A percentile compares a stretch with the other conserved stretches of the same genome.
Evolutionary conservation across 2,329 filamentous ascomycete species (phyloP).

Genomic region (Dichotomopilus funicola): DNA sequence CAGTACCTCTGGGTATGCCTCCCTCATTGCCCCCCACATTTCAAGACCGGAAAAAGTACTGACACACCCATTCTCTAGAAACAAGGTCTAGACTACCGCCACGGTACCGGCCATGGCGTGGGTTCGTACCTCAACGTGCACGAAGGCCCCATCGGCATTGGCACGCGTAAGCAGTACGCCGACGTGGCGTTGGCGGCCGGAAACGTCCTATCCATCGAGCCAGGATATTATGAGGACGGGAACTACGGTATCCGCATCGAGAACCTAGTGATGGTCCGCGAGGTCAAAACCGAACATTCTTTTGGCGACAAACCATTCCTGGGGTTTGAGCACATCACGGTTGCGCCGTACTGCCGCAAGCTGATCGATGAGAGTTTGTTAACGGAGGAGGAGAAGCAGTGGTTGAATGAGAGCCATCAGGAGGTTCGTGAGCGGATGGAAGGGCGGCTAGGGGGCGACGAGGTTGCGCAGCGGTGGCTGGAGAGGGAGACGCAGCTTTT

Average conservation of each 20-base stretch:
- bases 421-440: slow-evolving; percentile 79
- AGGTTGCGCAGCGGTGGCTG: slow-evolving; percentile 71
- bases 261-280: slow-evolving; percentile 86
- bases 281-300: slow-evolving; percentile 76
- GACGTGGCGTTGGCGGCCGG: slow-evolving; percentile 86
- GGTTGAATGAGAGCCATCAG: slow-evolving; percentile 80
- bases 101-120: slow-evolving; percentile 93
- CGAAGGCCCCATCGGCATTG: slow-evolving; percentile 93
- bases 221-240: slow-evolving; percentile 95
- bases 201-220: slow-evolving; percentile 93
- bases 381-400: slow-evolving; percentile 67
- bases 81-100: slow-evolving; percentile 86
- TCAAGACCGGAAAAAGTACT: slow-evolving; percentile 1
- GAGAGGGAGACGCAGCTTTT: slow-evolving; percentile 74
- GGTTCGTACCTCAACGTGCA: slow-evolving; percentile 96
- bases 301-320: slow-evolving; percentile 94
- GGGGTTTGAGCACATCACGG: slow-evolving; percentile 93
- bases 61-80: slow-evolving; percentile 33
- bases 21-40: no score
- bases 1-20: slow-evolving; percentile 78
- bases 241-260: slow-evolving; percentile 93
- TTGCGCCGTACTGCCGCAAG: slow-evolving; percentile 90
- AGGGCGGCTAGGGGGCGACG: slow-evolving; percentile 60
- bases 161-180: slow-evolving; percentile 82
- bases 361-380: slow-evolving; percentile 72